phyloP scores from a whole-genome alignment of 2,329 filamentous ascomycete species.

The Teratosphaeria destructans region DNA sequence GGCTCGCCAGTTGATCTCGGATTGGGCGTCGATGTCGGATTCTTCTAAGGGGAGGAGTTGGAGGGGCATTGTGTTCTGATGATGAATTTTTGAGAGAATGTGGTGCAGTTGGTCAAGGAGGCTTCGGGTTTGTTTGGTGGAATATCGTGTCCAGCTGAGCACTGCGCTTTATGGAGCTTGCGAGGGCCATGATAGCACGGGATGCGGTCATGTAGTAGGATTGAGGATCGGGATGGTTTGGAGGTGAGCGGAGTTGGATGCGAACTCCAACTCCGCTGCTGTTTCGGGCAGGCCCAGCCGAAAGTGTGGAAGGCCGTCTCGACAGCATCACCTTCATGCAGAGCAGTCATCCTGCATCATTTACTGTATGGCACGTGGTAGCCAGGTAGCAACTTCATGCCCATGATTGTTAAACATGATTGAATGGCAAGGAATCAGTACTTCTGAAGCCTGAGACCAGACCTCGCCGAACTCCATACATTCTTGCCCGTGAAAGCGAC shows the following conservation, averaged over 20 bases:
- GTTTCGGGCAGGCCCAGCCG: neutral
- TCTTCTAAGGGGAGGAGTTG: conserved; percentile 17
- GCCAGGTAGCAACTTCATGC: neutral
- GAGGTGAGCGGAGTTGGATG: neutral
- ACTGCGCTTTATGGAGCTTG: neutral
- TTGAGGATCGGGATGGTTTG: neutral
- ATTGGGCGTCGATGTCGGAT: conserved; percentile 15
- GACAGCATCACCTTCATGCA: neutral
- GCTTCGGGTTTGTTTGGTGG: neutral
- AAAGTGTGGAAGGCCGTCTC: neutral
- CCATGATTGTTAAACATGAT: neutral
- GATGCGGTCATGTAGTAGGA: neutral
- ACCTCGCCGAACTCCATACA: neutral
- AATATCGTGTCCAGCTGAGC: neutral
- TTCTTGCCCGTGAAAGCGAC: neutral
- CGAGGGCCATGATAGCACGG: neutral
- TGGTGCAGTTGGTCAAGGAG: neutral
- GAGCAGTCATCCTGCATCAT: neutral
- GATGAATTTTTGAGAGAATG: neutral
- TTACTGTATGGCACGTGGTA: neutral
- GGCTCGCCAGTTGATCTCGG: conserved; percentile 14
- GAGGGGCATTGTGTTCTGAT: conserved; percentile 15
- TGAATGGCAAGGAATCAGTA: neutral
- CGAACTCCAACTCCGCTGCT: neutral
- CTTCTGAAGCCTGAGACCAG: neutral